Base-by-base conservation (phyloP, 2,329 filamentous ascomycete genomes). In the Colletotrichum plurivorum region DNA sequence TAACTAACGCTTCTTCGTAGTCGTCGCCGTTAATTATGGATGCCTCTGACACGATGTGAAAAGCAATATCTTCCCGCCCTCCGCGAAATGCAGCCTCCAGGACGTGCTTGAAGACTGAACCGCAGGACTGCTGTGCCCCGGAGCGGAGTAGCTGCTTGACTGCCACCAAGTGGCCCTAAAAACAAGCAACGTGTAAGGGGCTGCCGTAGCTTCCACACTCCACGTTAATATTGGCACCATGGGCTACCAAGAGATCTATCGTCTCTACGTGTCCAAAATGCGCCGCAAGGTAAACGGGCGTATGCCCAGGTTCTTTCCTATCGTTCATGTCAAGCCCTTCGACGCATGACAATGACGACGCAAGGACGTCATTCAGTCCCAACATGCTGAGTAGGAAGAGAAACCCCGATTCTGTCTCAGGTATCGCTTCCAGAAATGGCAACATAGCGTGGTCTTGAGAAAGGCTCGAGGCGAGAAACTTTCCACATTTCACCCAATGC, bases 351-450 rank as follows among this genome's bases (percentile, higher is more conserved):
- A 62, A 22, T 5, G 1, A 22, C 1, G 18, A 5, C 2, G 1
- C 4, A 4, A 39, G 59, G 10, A 18, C 16, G 10, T 8, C 10
- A 3, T 46, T 22, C 2, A 62, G n/a, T 4, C 49, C 49, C 9
- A 62, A 46, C 1, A 27, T 46, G 12, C 49, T 54, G 1, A 48
- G n/a, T 7, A 36, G 1, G 10, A 48, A 46, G 2, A 62, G 16
- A 13, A 45, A 27, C 1, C 16, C 39, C 6, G 1, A 12, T 0
- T 46, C 36, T 8, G 6, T 16, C 0, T 18, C 5, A 4, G 10
- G 12, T 2, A 54, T 46, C 6, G 49, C 39, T n/a, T 31, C 8
- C 1, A 62, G n/a, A 3, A 4, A 1, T 15, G 8, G 15, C 9
- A 18, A 8, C 49, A 62, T 18, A 1, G 15, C 12, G 8, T 62